These are phyloP conservation scores for Perkinsus chesapeaki DNA, from an alignment of 169 alveolate species.

Conservation along the genomic window DNA sequence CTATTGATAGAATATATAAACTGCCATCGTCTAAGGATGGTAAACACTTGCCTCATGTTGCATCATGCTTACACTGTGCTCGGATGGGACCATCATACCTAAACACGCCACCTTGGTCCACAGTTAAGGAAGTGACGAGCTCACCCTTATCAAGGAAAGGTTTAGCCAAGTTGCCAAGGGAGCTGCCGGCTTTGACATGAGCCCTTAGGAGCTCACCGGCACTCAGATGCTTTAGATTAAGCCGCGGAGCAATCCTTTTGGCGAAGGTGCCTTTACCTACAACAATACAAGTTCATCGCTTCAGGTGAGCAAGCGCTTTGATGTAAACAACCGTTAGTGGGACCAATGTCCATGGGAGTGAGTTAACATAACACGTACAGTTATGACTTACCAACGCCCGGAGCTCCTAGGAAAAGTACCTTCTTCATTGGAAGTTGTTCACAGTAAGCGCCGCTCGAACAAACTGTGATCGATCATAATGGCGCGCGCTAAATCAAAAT, in stretches of 20 bases:
- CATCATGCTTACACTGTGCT: constrained; percentile 17
- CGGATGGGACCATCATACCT: constrained; percentile 30
- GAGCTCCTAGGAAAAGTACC: constrained; percentile 30
- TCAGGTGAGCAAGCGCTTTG: too few relatives aligned
- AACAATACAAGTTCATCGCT: too few relatives aligned
- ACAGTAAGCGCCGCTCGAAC: not conserved
- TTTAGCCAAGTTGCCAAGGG: constrained; percentile 14
- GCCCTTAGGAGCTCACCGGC: constrained; percentile 34
- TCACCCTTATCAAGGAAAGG: constrained; percentile 18
- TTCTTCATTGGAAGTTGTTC: not conserved
- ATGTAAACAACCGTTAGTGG: too few relatives aligned
- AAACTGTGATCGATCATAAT: not conserved
- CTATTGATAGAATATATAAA: not conserved
- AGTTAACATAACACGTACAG: too few relatives aligned
- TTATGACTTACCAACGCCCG: constrained; percentile 26
- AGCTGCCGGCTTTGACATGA: constrained; percentile 10
- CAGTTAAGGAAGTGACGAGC: not conserved
- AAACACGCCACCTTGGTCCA: not conserved
- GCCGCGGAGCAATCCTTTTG: constrained; percentile 7
- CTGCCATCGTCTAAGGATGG: not conserved
- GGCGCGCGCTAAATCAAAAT: not conserved
- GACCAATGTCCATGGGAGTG: too few relatives aligned
- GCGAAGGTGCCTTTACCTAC: constrained; percentile 35
- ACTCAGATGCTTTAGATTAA: constrained; percentile 23
- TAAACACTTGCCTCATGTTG: not conserved